Evolutionary conservation across 225 moss, liverwort and hornwort genomes (phyloP).

Genomic region (Physcomitrellopsis africana): DNA sequence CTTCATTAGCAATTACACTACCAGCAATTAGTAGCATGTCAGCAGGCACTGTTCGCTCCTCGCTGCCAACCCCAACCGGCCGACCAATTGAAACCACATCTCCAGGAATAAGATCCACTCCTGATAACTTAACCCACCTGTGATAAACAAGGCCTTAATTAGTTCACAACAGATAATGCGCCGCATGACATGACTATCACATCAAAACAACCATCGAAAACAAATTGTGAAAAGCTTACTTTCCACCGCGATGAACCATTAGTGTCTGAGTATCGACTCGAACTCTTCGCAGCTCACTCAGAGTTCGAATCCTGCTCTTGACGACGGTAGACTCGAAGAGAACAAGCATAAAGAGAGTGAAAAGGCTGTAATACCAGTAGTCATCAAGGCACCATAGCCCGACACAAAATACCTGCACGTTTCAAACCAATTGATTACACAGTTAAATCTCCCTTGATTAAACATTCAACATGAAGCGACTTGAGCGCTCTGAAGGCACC

Average conservation of each 20-base stretch:
- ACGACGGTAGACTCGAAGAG: slow-evolving; percentile 99
- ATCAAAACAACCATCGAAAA: slow-evolving; percentile 5
- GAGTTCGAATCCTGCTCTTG: slow-evolving; percentile 90
- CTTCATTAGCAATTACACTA: slow-evolving; percentile 95
- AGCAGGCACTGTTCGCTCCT: slow-evolving; percentile 96
- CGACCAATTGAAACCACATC: slow-evolving; percentile 98
- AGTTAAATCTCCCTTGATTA: no score
- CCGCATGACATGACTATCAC: slow-evolving; percentile 17
- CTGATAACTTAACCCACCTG: slow-evolving; percentile 97
- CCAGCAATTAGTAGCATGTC: slow-evolving; percentile 96
- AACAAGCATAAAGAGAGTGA: slow-evolving; percentile 95
- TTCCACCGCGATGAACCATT: slow-evolving; percentile 96
- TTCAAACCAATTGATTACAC: slow-evolving; percentile 17
- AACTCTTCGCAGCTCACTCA: slow-evolving; percentile 92
- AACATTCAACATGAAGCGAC: neutral
- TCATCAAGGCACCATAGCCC: slow-evolving; percentile 98
- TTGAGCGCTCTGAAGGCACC: slow-evolving; percentile 15
- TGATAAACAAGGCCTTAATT: slow-evolving; percentile 30
- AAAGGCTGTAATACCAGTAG: slow-evolving; percentile 97
- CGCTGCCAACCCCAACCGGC: slow-evolving; percentile 85
- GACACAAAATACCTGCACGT: slow-evolving; percentile 92
- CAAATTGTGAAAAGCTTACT: slow-evolving; percentile 53
- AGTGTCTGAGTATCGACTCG: slow-evolving; percentile 92
- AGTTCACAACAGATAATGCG: slow-evolving; percentile 18
- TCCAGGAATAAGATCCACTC: slow-evolving; percentile 94